Evolutionary conservation across 2,329 filamentous ascomycete species (phyloP).

Genomic region (Scolecobasidium constrictum): DNA sequence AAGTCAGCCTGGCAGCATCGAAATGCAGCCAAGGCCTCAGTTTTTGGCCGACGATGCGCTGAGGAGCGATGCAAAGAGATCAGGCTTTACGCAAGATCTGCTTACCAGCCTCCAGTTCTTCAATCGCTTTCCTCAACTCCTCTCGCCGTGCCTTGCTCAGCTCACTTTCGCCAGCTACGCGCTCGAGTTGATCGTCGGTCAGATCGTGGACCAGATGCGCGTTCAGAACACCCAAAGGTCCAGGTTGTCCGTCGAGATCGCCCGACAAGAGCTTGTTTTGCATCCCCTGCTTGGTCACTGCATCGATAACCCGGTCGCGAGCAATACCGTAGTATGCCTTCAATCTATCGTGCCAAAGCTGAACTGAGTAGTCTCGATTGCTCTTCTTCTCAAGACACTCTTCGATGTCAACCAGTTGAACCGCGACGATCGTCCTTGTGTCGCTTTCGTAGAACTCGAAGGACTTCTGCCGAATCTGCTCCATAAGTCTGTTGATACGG

Average conservation of each 20-base stretch:
- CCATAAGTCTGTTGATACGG: too few species aligned
- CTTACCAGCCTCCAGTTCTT: conserved; percentile 30
- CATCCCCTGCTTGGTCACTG: conserved; percentile 43
- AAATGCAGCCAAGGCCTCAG: too few species aligned
- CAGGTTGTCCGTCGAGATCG: conserved; percentile 30
- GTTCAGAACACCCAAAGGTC: conserved; percentile 44
- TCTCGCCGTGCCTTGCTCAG: conserved; percentile 29
- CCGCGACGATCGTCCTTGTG: too few species aligned
- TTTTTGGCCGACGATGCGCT: too few species aligned
- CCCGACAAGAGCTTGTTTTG: conserved; percentile 43
- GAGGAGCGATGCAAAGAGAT: too few species aligned
- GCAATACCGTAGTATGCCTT: conserved; percentile 30
- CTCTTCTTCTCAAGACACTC: conserved; percentile 17
- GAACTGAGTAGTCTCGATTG: conserved; percentile 28
- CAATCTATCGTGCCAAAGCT: conserved; percentile 51
- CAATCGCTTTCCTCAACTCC: conserved; percentile 35
- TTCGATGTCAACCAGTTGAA: too few species aligned
- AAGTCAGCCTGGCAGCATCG: too few species aligned
- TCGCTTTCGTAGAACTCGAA: too few species aligned
- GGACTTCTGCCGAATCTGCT: too few species aligned
- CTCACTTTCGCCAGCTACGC: conserved; percentile 48
- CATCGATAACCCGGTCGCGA: conserved; percentile 24
- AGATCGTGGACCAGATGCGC: conserved; percentile 40
- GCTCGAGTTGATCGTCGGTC: conserved; percentile 36
- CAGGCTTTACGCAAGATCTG: too few species aligned